These are phyloP conservation scores for Tremella fuciformis DNA, from an alignment of 768 basidiomycete genomes.

Conservation along the genomic window DNA sequence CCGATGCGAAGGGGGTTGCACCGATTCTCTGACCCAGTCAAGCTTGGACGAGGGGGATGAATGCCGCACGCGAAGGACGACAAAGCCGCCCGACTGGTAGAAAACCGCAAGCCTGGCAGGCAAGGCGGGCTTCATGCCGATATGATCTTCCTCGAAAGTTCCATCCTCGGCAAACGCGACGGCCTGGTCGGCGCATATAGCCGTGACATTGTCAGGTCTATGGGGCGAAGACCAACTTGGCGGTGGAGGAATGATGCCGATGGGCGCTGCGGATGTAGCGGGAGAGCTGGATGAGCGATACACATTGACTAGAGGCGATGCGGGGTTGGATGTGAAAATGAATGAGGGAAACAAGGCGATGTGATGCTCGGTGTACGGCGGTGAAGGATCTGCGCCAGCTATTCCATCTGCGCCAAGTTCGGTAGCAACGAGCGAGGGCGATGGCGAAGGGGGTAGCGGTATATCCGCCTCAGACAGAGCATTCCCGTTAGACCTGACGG, in stretches of 20 bases:
- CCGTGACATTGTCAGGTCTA: conserved; percentile 48
- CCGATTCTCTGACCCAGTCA: conserved; percentile 33
- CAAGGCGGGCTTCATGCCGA: conserved; percentile 1
- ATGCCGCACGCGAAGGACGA: conserved; percentile 22
- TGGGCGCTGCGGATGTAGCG: conserved; percentile 12
- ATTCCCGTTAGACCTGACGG: conserved; percentile 47
- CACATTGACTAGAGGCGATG: conserved; percentile 47
- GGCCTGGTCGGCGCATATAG: conserved; percentile 42
- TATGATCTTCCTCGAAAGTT: not conserved
- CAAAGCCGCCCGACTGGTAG: conserved; percentile 50
- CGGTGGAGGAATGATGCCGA: conserved; percentile 51
- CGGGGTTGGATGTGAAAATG: conserved; percentile 47
- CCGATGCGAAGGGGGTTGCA: conserved; percentile 26
- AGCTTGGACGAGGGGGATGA: conserved; percentile 10
- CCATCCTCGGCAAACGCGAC: conserved; percentile 23
- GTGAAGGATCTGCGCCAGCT: not conserved
- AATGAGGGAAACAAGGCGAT: conserved; percentile 47
- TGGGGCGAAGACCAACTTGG: conserved; percentile 50
- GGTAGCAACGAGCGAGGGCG: conserved; percentile 18
- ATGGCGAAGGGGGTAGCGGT: conserved; percentile 44
- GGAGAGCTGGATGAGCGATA: conserved; percentile 24
- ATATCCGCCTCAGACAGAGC: conserved; percentile 37
- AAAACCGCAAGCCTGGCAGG: conserved; percentile 45
- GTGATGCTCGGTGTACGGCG: conserved; percentile 31
- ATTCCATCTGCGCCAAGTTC: not conserved